A percentile compares a stretch with the other conserved stretches of the same genome.
These are phyloP conservation scores for Trichocladium uniseriatum DNA, from an alignment of 495 filamentous ascomycete genomes.

Conservation along the genomic window DNA sequence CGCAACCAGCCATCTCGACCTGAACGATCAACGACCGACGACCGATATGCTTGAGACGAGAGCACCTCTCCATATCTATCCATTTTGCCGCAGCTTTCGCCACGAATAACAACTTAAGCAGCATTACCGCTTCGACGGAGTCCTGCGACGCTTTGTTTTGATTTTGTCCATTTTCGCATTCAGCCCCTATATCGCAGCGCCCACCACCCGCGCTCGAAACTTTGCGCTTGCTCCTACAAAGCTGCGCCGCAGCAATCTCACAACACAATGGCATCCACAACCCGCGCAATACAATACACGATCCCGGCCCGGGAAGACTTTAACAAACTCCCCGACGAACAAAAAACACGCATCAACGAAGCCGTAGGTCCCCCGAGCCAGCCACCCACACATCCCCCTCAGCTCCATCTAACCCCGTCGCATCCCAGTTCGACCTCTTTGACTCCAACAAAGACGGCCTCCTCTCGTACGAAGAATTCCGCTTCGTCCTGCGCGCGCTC, in stretches of 20 bases:
- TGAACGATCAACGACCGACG: background rate
- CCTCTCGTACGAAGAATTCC: conserved; percentile 96
- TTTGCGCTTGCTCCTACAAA: background rate
- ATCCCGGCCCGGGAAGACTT: conserved; percentile 27
- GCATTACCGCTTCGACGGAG: background rate
- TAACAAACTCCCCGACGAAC: conserved; percentile 28
- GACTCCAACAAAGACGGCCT: conserved; percentile 91
- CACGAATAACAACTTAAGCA: conserved; percentile 1
- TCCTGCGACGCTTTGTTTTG: too few species aligned
- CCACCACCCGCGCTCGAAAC: background rate
- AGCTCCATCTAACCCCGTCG: too few species aligned
- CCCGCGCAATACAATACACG: conserved; percentile 27
- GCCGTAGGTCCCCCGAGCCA: conserved; percentile 15
- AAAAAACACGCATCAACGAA: conserved; percentile 28
- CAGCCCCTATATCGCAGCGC: too few species aligned
- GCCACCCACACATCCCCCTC: background rate
- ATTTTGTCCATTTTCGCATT: too few species aligned
- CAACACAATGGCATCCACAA: conserved; percentile 19
- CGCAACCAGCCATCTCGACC: conserved; percentile 6
- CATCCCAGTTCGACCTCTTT: conserved; percentile 77
- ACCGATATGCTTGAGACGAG: background rate
- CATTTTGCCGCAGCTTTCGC: background rate
- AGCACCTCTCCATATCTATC: background rate
- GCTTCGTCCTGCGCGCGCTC: conserved; percentile 92
- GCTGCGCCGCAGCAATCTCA: background rate